Evolutionary conservation across 176 grass and related monocot genomes (phyloP).

Genomic region (Rhipidocladum racemiflorum): DNA sequence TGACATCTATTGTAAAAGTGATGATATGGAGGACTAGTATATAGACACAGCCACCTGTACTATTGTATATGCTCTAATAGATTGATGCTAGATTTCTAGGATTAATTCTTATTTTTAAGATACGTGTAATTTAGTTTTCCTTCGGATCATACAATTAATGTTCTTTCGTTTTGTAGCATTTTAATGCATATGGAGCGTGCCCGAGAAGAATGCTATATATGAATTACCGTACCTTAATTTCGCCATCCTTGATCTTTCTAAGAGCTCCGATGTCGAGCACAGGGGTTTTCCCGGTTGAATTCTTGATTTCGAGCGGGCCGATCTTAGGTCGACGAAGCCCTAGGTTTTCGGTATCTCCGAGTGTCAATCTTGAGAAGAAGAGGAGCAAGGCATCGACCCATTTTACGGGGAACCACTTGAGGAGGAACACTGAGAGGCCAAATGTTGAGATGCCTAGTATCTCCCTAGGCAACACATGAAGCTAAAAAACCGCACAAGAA

Average conservation of each 20-base stretch:
- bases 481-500: conserved; percentile 30
- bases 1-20: too few relatives aligned
- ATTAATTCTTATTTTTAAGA: too few relatives aligned
- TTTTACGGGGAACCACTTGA: conserved; percentile 60
- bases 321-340: conserved; percentile 57
- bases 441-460: conserved; percentile 88
- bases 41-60: too few relatives aligned
- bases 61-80: too few relatives aligned
- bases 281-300: conserved; percentile 59
- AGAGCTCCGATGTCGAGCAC: conserved; percentile 77
- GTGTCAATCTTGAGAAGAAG: conserved; percentile 54
- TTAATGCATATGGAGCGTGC: neutral
- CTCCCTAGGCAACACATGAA: conserved; percentile 82
- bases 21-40: too few relatives aligned
- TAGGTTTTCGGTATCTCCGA: conserved; percentile 67
- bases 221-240: conserved; percentile 59
- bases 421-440: conserved; percentile 67
- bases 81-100: too few relatives aligned
- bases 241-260: conserved; percentile 50
- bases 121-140: too few relatives aligned
- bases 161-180: too few relatives aligned
- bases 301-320: conserved; percentile 71
- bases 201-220: neutral
- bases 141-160: too few relatives aligned
- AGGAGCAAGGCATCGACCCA: conserved; percentile 66